A percentile compares a stretch with the other conserved stretches of the same genome.
Evolutionary conservation across 2,329 filamentous ascomycete species (phyloP).

Genomic region (Fusarium phyllophilum): DNA sequence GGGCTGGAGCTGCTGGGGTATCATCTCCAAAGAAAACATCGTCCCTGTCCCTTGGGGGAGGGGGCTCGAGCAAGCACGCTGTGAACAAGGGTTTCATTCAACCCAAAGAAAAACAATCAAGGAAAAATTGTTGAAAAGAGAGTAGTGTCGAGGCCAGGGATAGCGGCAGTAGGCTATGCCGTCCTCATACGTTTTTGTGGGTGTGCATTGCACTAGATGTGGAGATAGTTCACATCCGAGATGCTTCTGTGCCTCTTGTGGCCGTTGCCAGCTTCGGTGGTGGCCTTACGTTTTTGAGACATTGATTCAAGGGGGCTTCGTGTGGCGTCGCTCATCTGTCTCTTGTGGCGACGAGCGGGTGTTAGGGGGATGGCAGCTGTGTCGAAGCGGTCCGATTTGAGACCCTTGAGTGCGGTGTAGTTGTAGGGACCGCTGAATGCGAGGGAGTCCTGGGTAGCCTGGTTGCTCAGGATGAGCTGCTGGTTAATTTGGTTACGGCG

Average conservation of each 20-base stretch:
- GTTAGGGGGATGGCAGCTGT: conserved; percentile 76
- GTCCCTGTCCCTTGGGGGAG: conserved; percentile 30
- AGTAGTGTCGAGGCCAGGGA: conserved; percentile 55
- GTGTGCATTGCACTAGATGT: conserved; percentile 50
- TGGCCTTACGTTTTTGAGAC: conserved; percentile 66
- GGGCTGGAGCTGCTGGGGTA: conserved; percentile 33
- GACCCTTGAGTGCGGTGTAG: conserved; percentile 68
- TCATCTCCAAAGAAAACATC: conserved; percentile 37
- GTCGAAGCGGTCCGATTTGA: conserved; percentile 72
- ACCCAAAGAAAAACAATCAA: conserved; percentile 28
- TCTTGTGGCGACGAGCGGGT: conserved; percentile 69
- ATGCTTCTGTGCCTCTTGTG: conserved; percentile 70
- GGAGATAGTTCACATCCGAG: conserved; percentile 63
- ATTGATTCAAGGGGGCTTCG: conserved; percentile 62
- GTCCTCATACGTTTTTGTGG: conserved; percentile 57
- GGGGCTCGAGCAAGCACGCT: conserved; percentile 25
- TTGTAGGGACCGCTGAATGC: conserved; percentile 70
- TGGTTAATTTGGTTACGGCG: conserved; percentile 74
- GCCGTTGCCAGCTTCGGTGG: conserved; percentile 52
- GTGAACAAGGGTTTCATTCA: conserved; percentile 31
- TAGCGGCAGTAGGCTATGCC: conserved; percentile 53
- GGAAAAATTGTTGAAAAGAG: conserved; percentile 32
- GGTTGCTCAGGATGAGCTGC: conserved; percentile 68
- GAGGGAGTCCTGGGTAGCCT: conserved; percentile 70
- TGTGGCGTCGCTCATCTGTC: conserved; percentile 54